These are phyloP conservation scores for Alloteropsis semialata DNA, from an alignment of 176 grass and related monocot species.

Conservation along the genomic window DNA sequence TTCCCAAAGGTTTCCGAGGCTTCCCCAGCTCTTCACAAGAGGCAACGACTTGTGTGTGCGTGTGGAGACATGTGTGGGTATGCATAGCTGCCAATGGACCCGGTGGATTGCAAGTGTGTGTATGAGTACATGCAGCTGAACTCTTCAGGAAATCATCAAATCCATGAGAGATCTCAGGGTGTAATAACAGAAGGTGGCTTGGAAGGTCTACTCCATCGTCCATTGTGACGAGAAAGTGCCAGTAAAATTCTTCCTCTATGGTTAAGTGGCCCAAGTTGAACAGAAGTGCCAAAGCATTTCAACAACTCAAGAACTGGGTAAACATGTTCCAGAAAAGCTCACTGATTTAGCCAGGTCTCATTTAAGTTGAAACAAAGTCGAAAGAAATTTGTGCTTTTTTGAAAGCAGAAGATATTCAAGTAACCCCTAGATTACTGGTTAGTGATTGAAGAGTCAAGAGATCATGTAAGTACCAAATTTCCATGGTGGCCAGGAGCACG, in stretches of 20 bases:
- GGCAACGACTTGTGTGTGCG: conserved; percentile 57
- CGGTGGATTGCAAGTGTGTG: conserved; percentile 60
- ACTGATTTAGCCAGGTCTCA: conserved; percentile 20
- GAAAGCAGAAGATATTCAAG: conserved; percentile 7
- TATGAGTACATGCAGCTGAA: conserved; percentile 60
- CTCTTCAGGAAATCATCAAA: conserved; percentile 70
- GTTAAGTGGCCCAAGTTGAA: conserved; percentile 30
- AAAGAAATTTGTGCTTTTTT: neutral
- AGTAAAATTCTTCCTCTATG: conserved; percentile 21
- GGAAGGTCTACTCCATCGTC: conserved; percentile 61
- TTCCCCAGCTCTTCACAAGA: conserved; percentile 42
- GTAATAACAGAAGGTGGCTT: conserved; percentile 57
- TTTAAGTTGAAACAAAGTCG: neutral
- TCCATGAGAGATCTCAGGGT: conserved; percentile 44
- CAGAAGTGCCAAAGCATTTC: conserved; percentile 30
- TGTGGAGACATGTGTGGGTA: conserved; percentile 76
- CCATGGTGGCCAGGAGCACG: conserved; percentile 41
- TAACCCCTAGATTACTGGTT: conserved; percentile 45
- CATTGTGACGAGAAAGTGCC: conserved; percentile 48
- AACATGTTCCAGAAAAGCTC: conserved; percentile 45
- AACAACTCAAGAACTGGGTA: conserved; percentile 29
- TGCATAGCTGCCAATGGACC: conserved; percentile 45
- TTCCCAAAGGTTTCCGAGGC: conserved; percentile 48
- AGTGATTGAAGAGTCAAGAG: conserved; percentile 30
- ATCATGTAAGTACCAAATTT: conserved; percentile 51